A percentile compares a stretch with the other conserved stretches of the same genome.
Evolutionary conservation across 768 basidiomycete species (phyloP).

Genomic region (Fistulinella prunicolor): DNA sequence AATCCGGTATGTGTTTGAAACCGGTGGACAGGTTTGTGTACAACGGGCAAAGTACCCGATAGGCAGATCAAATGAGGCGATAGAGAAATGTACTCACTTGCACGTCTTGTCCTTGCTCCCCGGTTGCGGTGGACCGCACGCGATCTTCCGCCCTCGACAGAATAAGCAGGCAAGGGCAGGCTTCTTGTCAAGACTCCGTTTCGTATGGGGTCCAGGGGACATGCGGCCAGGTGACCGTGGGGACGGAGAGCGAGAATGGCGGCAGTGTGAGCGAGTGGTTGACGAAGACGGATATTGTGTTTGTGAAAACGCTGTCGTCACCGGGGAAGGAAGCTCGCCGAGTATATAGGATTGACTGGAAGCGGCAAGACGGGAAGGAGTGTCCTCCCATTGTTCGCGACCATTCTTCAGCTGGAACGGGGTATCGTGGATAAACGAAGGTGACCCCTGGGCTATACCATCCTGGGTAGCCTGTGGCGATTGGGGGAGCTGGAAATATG

Average conservation of each 20-base stretch:
- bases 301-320: conserved; percentile 8
- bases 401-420: conserved; percentile 5
- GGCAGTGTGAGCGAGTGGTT: conserved; percentile 18
- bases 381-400: conserved; percentile 25
- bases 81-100: conserved; percentile 49
- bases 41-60: conserved; percentile 3
- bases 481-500: conserved; percentile 16
- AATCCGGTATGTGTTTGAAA: conserved; percentile 14
- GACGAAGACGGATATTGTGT: conserved; percentile 14
- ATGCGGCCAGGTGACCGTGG: conserved; percentile 17
- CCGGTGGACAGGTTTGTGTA: conserved; percentile 11
- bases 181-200: conserved; percentile 44
- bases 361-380: background rate
- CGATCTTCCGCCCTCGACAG: conserved; percentile 66
- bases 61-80: background rate
- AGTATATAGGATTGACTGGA: conserved; percentile 22
- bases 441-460: conserved; percentile 5
- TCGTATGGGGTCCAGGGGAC: conserved; percentile 24
- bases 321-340: conserved; percentile 10
- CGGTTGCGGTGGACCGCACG: conserved; percentile 57
- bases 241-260: conserved; percentile 27
- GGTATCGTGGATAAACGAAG: conserved; percentile 12
- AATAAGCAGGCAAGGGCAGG: conserved; percentile 64
- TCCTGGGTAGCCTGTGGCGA: conserved; percentile 16
- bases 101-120: conserved; percentile 56